Evolutionary conservation across 306 rosid genomes (phyloP), one percentile per base, ranked within the genome.

Genomic region (Pyrus bretschneideri): DNA sequence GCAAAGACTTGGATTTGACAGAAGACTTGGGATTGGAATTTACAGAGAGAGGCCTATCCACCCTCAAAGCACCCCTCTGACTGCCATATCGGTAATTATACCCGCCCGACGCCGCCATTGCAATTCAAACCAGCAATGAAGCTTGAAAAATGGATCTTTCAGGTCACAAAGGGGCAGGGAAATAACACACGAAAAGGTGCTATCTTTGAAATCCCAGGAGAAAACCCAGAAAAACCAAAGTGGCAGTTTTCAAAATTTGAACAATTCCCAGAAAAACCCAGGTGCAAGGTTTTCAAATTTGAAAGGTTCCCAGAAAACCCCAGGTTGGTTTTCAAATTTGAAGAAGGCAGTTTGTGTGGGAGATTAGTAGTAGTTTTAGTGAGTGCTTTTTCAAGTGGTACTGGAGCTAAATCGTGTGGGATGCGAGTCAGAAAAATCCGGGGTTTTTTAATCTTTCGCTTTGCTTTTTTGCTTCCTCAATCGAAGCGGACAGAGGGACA

Each of bases 41-140:
- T 19, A 81, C 10, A 70, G 91, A 77, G 74, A 77, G 67, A 86
- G 87, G 86, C 76, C 72, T 86, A 42, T 90, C 96, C 63, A 76
- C 78, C 82, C 85, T 90, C 17, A 82, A 81, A 59, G 97, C 89
- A 80, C 75, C 85, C 77, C 92, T 89, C 73, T 87, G 86, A 54
- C 46, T 49, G 10, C 87, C 89, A 87, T 87, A 89, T 82, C 89
- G 82, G 83, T 78, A 67, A 83, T 70, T 83, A 75, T 65, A 74
- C 70, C 86, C 83, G 33, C 85, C 90, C 61, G 86, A 80, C 78
- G 91, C 80, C 40, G 98, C 96, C 99, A 96, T 96, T 64, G 13
- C 35, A 62, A 62, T 62, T 18, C 86, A 49, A 46, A 54, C 25
- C 45, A 38, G n/a, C 6, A 54, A 45, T 3, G 12, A 78, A 72